Evolutionary conservation across 352 stramenopile species (phyloP), one percentile per base, ranked within the genome.

Genomic region (Phytophthora aleatoria): DNA sequence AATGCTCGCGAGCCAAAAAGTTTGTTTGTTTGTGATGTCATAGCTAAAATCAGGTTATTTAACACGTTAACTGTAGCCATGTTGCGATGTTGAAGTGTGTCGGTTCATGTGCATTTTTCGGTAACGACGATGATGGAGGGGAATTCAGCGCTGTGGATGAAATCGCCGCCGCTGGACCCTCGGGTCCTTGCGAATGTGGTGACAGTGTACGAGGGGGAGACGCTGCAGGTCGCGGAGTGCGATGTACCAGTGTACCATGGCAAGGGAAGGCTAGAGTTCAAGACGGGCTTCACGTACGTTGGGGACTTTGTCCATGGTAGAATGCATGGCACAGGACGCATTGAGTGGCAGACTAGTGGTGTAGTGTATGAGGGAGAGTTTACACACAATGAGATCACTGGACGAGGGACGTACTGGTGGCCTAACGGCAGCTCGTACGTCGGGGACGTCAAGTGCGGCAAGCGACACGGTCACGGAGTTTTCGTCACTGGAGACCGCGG

Each of bases 341-440:
- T 96, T 15, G 70, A 80, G 26, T 96, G 86, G 83, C 57, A 60
- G 4, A 47, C 16, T 1, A 81, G 64, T 41, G 79, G 82, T 26
- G 76, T 90, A 6, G 56, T 71, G 26, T 96, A 93, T 56, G 83
- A 91, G 55, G 88, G 87, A 11, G 76, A 81, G 9, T 84, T 94
- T 59, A 64, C 79, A 0, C 76, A 88, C 56, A 96, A 95, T 44
- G 76, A 86, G 47, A 83, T 95, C 35, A 67, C 67, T 7, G 90
- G 90, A 20, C 28, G 45, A 15, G 89, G 90, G 0, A 68, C 51
- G 41, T 95, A 92, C 56, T 70, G 35, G 41, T 97, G 90, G 90
- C 79, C 84, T 1, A 91, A 97, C 65, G 90, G 89, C 1, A 94
- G 76, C 30, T 80, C 60, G 24, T 97, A 97, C 57, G 65, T 84